Evolutionary conservation across 176 grass and related monocot species (phyloP), one percentile per base, ranked within the genome.

Genomic region (Lolium multiflorum): DNA sequence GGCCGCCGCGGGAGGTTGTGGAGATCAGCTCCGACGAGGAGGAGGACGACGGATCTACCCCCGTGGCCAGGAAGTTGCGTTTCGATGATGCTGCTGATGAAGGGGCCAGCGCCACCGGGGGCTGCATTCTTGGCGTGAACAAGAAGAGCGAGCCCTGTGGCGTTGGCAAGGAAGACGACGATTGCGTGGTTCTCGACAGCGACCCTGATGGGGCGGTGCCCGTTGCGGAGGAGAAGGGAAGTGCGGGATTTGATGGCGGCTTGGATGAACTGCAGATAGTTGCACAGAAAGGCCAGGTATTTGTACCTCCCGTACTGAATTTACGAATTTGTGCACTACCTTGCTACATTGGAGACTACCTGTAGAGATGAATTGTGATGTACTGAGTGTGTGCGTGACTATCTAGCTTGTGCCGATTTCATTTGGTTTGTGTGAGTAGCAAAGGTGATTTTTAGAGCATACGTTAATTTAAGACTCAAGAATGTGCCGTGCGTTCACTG

Each of bases 241-340:
- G n/a, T 1, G 55, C 1, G 12, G 82, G 38, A 74, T 2, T 2
- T 4, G 91, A 89, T 72, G 80, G 14, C 38, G 60, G 89, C 9
- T 91, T 89, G 0, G 92, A 96, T 89, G 97, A 99, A 54, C 50
- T 99, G 71, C 84, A 88, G 73, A 92, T 99, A 64, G 92, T 99
- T 21, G 97, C 86, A 0, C 90, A 94, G 88, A 99, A 96, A 84
- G 97, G 97, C 62, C 84, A 74, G 87, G 97, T 98, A 90, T 76
- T 76, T 80, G 12, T 56, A 74, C 11, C 79, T 79, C 68, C 38
- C 70, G 22, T 89, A 74, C n/a, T 63, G 70, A 9, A 66, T 8
- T 35, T 37, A 66, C 14, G 4, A 84, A 71, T 81, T 14, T 43
- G 4, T 26, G 56, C 22, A 43, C 7, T 89, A 52, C 49, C 64